Evolutionary conservation across 2,329 filamentous ascomycete species (phyloP).

Genomic region (Periconia sp.): DNA sequence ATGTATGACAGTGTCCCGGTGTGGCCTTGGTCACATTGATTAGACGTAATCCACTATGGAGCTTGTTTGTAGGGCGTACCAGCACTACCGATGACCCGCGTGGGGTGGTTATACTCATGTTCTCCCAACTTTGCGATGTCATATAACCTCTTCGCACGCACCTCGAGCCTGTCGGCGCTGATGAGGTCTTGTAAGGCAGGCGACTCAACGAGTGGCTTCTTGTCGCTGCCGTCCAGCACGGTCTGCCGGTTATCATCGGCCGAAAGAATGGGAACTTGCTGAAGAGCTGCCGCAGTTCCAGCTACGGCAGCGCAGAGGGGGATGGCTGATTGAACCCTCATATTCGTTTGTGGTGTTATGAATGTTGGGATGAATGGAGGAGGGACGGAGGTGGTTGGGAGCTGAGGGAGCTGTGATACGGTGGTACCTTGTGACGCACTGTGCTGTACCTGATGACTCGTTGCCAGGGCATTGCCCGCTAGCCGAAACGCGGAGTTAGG

Average conservation of each 20-base stretch:
- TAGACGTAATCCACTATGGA: constrained; percentile 5
- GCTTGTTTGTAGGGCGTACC: constrained; percentile 24
- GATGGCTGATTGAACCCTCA: constrained; percentile 30
- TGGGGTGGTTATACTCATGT: constrained; percentile 47
- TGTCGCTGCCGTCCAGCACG: constrained; percentile 17
- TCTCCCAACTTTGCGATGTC: constrained; percentile 47
- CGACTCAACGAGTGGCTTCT: constrained; percentile 37
- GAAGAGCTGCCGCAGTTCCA: constrained; percentile 21
- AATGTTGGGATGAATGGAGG: not conserved
- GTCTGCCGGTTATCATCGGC: constrained; percentile 23
- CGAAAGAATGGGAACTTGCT: constrained; percentile 33
- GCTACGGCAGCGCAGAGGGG: constrained; percentile 32
- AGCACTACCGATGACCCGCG: constrained; percentile 41
- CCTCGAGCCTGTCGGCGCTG: constrained; percentile 34
- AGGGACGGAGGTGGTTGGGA: not conserved
- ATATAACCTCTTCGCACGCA: constrained; percentile 40
- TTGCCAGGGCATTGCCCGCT: not conserved
- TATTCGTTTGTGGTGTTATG: constrained; percentile 5
- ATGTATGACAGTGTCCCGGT: constrained; percentile 42
- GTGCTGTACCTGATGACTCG: not conserved
- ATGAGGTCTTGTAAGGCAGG: constrained; percentile 39
- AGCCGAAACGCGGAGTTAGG: not conserved
- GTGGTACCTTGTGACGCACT: not conserved
- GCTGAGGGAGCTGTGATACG: not conserved
- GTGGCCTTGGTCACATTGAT: constrained; percentile 27